These are phyloP conservation scores for Pythium oligandrum DNA, from an alignment of 352 stramenopile genomes.

Conservation along the genomic window DNA sequence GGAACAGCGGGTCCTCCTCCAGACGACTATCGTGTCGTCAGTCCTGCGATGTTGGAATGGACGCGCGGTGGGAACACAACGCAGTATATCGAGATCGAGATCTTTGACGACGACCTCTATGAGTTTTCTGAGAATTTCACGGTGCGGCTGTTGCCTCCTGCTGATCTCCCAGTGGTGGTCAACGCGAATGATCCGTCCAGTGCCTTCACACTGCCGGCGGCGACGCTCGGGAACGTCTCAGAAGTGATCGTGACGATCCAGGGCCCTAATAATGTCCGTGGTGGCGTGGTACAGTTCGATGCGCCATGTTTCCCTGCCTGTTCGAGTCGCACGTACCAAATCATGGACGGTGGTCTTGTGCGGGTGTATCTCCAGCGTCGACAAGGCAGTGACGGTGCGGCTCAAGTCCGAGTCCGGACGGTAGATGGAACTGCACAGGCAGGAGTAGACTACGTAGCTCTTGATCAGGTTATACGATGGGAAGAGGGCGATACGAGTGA, in stretches of 20 bases:
- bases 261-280: slow-evolving; percentile 51
- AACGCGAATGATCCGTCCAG: slow-evolving; percentile 20
- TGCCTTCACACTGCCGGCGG: slow-evolving; percentile 21
- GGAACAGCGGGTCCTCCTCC: slow-evolving; percentile 33
- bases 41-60: slow-evolving; percentile 38
- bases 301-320: slow-evolving; percentile 68
- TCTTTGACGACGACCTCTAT: slow-evolving; percentile 46
- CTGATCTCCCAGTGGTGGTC: slow-evolving; percentile 6
- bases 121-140: slow-evolving; percentile 47
- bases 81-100: slow-evolving; percentile 41
- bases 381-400: slow-evolving; percentile 40
- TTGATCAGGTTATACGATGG: slow-evolving; percentile 39
- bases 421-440: slow-evolving; percentile 39
- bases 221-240: slow-evolving; percentile 32
- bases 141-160: slow-evolving; percentile 28
- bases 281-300: slow-evolving; percentile 54
- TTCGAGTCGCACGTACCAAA: slow-evolving; percentile 31
- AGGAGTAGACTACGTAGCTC: slow-evolving; percentile 41
- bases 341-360: slow-evolving; percentile 41
- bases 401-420: slow-evolving; percentile 37
- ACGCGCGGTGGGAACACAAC: slow-evolving; percentile 22
- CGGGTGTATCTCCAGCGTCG: slow-evolving; percentile 49
- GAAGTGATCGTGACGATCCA: slow-evolving; percentile 47
- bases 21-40: slow-evolving; percentile 37
- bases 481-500: slow-evolving; percentile 43